These are phyloP conservation scores for Aphanomyces euteiches DNA, from an alignment of 352 stramenopile genomes.

Conservation along the genomic window DNA sequence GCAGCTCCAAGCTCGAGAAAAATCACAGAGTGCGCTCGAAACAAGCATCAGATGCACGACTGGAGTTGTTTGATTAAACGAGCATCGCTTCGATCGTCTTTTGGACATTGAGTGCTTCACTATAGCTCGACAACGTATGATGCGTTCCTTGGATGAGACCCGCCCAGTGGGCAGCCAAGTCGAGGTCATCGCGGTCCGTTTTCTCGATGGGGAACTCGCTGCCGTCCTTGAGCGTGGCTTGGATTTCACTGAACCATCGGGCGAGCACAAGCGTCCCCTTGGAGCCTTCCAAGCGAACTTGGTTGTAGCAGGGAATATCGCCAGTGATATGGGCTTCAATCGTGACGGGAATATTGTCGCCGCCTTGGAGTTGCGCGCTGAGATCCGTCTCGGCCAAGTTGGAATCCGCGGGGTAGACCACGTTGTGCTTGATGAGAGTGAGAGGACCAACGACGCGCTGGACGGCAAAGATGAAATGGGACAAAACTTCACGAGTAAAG, in stretches of 20 bases:
- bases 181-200: neutral
- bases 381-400: conserved; percentile 8
- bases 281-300: conserved; percentile 4
- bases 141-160: conserved; percentile 5
- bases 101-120: neutral
- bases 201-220: conserved; percentile 9
- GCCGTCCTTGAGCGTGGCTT: neutral
- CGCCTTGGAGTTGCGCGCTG: neutral
- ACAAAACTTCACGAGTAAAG: conserved; percentile 5
- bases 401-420: neutral
- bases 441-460: conserved; percentile 7
- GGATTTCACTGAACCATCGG: conserved; percentile 12
- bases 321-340: conserved; percentile 2
- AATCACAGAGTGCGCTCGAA: too few relatives aligned
- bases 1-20: too few relatives aligned
- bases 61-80: too few relatives aligned
- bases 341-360: neutral
- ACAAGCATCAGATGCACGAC: too few relatives aligned
- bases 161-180: conserved; percentile 17
- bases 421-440: neutral
- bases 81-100: conserved; percentile 15
- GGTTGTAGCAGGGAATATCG: conserved; percentile 11
- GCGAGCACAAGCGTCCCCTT: conserved; percentile 9
- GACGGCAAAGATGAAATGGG: neutral
- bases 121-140: neutral